These are phyloP conservation scores for Sporormia fimetaria DNA, from an alignment of 495 filamentous ascomycete species.

Conservation along the genomic window DNA sequence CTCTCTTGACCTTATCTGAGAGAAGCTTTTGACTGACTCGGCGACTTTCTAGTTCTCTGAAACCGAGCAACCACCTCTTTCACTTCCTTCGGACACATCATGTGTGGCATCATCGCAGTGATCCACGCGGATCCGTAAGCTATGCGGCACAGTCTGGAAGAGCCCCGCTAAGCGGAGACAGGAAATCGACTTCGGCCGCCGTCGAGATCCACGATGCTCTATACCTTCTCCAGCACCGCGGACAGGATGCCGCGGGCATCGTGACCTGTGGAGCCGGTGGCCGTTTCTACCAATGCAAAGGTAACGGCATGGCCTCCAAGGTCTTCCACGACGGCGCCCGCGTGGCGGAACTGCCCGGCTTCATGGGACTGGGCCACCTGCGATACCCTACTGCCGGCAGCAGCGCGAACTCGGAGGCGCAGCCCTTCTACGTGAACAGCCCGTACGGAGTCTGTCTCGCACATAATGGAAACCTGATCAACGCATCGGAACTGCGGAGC, in stretches of 20 bases:
- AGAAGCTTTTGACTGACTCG: neutral
- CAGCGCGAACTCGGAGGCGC: constrained; percentile 67
- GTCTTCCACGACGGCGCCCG: constrained; percentile 73
- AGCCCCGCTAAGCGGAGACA: constrained; percentile 4
- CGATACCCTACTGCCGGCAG: constrained; percentile 86
- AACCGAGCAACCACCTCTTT: neutral
- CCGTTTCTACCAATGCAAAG: constrained; percentile 80
- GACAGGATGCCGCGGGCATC: constrained; percentile 89
- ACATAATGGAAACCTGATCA: constrained; percentile 91
- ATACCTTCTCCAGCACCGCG: constrained; percentile 75
- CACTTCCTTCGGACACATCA: constrained; percentile 29
- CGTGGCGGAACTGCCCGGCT: constrained; percentile 68
- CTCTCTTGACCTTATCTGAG: neutral
- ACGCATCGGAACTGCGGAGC: constrained; percentile 64
- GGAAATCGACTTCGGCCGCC: constrained; percentile 41
- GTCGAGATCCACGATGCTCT: constrained; percentile 81
- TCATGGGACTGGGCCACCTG: constrained; percentile 82
- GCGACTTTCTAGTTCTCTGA: neutral
- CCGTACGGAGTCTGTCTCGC: constrained; percentile 66
- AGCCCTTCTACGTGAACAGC: constrained; percentile 89
- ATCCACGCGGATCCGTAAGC: constrained; percentile 61
- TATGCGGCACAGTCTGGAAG: neutral
- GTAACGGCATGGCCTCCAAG: constrained; percentile 82
- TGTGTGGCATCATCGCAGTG: constrained; percentile 82
- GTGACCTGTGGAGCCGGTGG: constrained; percentile 67